Base-by-base conservation (phyloP, 1,284 basidiomycete genomes). In the Puccinia hordei region DNA sequence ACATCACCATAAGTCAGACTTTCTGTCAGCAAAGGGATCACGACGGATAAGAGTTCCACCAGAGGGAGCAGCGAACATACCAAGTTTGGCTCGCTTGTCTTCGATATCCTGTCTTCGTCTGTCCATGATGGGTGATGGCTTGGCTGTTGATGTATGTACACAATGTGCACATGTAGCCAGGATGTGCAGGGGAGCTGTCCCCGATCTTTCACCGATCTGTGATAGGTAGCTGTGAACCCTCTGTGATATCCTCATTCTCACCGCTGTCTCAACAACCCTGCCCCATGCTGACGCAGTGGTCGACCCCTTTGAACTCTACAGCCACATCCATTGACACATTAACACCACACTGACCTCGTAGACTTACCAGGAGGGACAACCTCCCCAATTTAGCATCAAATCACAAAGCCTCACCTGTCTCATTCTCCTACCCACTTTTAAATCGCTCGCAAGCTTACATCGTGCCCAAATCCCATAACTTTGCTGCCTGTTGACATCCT, bases 91-190 rank as follows among this genome's bases (percentile, higher is more conserved):
- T 12, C 76, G 46, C 24, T 78, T 78, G 41, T 78, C 76, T 61
- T 78, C 76, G 53, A 78, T 78, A 61, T 78, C 76, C 61, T 78
- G 76, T 71, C 76, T 35, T n/a, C 76, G 27, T 61, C 76, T 53
- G 55, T 78, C 76, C 76, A 78, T 78, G 68, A 49, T 71, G 35
- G n/a, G 24, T 41, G 38, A 41, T 41, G 38, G 38, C 38, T 41
- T 41, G 4, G 4, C 38, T 41, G n/a, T n/a, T n/a, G n/a, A n/a
- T n/a, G n/a, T n/a, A n/a, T n/a, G n/a, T n/a, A n/a, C n/a, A n/a
- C n/a, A n/a, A n/a, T n/a, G n/a, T n/a, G n/a, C n/a, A n/a, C n/a
- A n/a, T n/a, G n/a, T n/a, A n/a, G n/a, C n/a, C n/a, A 59, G 24
- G 57, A 49, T 15, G 4, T 12, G 57, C 33, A 8, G 24, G 9